These are phyloP conservation scores for Prunus yedoensis DNA, from an alignment of 331 rosid genomes.

Conservation along the genomic window DNA sequence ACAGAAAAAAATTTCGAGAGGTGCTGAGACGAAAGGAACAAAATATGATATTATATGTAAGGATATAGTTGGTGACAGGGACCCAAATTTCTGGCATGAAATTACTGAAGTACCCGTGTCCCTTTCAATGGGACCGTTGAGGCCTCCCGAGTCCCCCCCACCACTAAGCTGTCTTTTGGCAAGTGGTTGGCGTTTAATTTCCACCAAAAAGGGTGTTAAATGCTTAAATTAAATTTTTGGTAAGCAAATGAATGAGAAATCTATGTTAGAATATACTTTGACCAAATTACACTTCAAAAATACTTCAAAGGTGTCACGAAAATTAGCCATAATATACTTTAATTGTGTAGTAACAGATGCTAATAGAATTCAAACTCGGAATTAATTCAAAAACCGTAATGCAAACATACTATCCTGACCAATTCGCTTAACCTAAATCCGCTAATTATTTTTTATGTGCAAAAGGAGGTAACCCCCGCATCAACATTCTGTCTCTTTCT, in stretches of 20 bases:
- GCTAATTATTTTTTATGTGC: background rate
- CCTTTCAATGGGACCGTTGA: slow-evolving; percentile 6
- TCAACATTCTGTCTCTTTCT: background rate
- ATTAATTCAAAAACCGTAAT: too few species aligned
- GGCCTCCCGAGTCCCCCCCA: background rate
- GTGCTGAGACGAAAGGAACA: slow-evolving; percentile 14
- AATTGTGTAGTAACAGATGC: background rate
- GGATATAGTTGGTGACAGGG: background rate
- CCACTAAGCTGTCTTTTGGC: background rate
- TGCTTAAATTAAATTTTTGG: background rate
- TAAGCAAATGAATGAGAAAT: background rate
- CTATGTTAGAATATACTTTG: too few species aligned
- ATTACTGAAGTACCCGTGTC: slow-evolving; percentile 24
- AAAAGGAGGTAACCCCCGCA: background rate
- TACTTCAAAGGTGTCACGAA: background rate
- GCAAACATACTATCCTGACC: too few species aligned
- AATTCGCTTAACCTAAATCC: too few species aligned
- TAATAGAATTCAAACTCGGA: too few species aligned
- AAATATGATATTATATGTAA: background rate
- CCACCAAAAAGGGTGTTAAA: background rate
- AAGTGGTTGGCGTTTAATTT: background rate
- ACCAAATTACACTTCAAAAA: too few species aligned
- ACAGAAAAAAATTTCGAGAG: background rate
- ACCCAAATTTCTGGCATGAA: background rate
- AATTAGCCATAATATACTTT: background rate